These are phyloP conservation scores for Neoascochyta sp. DNA, from an alignment of 2,329 filamentous ascomycete genomes.

Conservation along the genomic window DNA sequence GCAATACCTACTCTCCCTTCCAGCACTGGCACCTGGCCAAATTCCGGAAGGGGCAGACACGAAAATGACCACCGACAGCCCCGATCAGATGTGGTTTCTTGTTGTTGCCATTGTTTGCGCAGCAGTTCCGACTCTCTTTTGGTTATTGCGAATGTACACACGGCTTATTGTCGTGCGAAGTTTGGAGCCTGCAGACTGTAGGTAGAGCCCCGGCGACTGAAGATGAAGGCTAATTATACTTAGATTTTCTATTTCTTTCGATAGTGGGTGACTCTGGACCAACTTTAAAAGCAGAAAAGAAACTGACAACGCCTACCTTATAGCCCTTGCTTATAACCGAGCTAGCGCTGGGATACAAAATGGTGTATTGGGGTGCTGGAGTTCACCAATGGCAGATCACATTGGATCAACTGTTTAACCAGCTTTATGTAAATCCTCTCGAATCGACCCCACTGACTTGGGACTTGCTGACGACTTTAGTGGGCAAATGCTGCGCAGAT, in stretches of 20 bases:
- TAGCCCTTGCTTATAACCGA: conserved; percentile 22
- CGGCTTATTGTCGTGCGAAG: conserved; percentile 18
- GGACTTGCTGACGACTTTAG: too few relatives aligned
- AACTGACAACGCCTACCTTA: too few relatives aligned
- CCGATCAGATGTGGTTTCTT: conserved; percentile 23
- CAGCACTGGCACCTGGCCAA: conserved; percentile 10
- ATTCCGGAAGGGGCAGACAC: conserved; percentile 18
- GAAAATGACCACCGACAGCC: conserved; percentile 17
- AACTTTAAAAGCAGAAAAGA: too few relatives aligned
- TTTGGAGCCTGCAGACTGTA: conserved; percentile 26
- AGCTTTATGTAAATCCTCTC: conserved; percentile 19
- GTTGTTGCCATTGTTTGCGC: conserved; percentile 20
- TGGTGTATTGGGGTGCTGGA: conserved; percentile 27
- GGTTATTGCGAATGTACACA: conserved; percentile 21
- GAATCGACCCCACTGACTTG: too few relatives aligned
- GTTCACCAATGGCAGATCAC: conserved; percentile 32
- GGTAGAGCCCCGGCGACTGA: conserved; percentile 1
- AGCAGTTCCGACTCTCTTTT: conserved; percentile 17
- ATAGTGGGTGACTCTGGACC: too few relatives aligned
- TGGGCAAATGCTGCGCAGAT: conserved; percentile 25
- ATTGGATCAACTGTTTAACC: conserved; percentile 20
- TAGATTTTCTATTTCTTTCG: conserved; percentile 27
- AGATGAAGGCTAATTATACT: conserved; percentile 3
- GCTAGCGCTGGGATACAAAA: conserved; percentile 20
- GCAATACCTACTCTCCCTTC: conserved; percentile 12